phyloP scores from a whole-genome alignment of 305 asterid genomes.

The Petunia hybrid region DNA sequence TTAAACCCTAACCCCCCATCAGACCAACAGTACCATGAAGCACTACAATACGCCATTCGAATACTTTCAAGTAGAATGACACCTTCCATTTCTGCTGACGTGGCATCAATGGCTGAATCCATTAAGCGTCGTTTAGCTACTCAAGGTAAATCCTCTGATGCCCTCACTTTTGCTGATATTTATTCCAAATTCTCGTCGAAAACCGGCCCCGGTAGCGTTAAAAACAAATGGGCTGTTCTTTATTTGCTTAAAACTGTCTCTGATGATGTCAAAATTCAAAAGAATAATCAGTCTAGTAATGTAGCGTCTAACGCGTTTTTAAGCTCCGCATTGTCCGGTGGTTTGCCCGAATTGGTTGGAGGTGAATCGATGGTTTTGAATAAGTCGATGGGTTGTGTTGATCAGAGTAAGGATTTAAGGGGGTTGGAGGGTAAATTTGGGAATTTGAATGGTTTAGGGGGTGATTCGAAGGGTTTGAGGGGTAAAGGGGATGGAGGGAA shows the following conservation, averaged over 20 bases:
- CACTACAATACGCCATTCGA: slow-evolving; percentile 82
- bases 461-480: slow-evolving; percentile 46
- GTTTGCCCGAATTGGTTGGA: slow-evolving; percentile 69
- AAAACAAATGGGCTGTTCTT: slow-evolving; percentile 89
- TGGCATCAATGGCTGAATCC: slow-evolving; percentile 89
- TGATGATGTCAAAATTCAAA: slow-evolving; percentile 67
- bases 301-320: slow-evolving; percentile 57
- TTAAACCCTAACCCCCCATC: slow-evolving; percentile 60
- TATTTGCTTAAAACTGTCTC: slow-evolving; percentile 90
- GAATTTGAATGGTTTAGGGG: slow-evolving; percentile 46
- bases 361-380: slow-evolving; percentile 38
- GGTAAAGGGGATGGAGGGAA: slow-evolving; percentile 58
- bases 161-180: slow-evolving; percentile 85
- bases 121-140: slow-evolving; percentile 91
- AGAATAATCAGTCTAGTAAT: slow-evolving; percentile 44
- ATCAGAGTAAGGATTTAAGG: slow-evolving; percentile 19
- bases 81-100: slow-evolving; percentile 77
- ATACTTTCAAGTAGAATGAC: slow-evolving; percentile 92
- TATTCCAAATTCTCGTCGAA: slow-evolving; percentile 69
- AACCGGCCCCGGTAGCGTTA: slow-evolving; percentile 81
- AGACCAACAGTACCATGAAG: slow-evolving; percentile 60
- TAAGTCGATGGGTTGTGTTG: slow-evolving; percentile 20
- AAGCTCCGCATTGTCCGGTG: slow-evolving; percentile 72
- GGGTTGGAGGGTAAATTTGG: slow-evolving; percentile 35
- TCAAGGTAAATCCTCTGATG: slow-evolving; percentile 93